Percentiles rank a stretch among this genome's conserved stretches.
Evolutionary conservation across 139 green algal species (phyloP).

Genomic region (Chara braunii): DNA sequence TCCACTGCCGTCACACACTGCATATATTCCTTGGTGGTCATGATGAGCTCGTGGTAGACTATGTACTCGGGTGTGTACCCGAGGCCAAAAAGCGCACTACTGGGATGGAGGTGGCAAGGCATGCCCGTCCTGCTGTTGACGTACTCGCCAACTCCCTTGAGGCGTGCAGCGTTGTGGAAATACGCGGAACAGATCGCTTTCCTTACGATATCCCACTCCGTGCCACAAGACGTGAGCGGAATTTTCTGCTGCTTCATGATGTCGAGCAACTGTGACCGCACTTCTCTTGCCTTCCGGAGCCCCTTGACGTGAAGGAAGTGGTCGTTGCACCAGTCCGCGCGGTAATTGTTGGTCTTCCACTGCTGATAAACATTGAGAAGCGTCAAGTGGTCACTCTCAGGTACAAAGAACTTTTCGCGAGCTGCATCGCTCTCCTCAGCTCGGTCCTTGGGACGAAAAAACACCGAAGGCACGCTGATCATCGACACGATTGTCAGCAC

Average conservation of each 20-base stretch:
- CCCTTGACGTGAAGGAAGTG: constrained; percentile 94
- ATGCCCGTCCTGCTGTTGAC: constrained; percentile 77
- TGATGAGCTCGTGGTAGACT: constrained; percentile 92
- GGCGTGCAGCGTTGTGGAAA: constrained; percentile 88
- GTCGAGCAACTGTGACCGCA: constrained; percentile 66
- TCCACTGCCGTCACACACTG: constrained; percentile 96
- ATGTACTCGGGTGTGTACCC: constrained; percentile 95
- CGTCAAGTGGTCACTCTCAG: constrained; percentile 97
- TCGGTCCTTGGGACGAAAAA: constrained; percentile 71
- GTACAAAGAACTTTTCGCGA: constrained; percentile 98
- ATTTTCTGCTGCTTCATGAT: constrained; percentile 90
- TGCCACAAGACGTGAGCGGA: constrained; percentile 55
- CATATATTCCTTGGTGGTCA: constrained; percentile 98
- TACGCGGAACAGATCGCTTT: constrained; percentile 94
- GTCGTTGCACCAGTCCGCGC: constrained; percentile 79
- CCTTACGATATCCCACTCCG: constrained; percentile 88
- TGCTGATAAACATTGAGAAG: constrained; percentile 96
- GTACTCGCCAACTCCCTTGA: constrained; percentile 93
- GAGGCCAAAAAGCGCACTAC: constrained; percentile 77
- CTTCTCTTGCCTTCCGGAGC: constrained; percentile 75
- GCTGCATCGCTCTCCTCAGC: constrained; percentile 90
- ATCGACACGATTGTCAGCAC: constrained; percentile 85
- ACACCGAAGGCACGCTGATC: constrained; percentile 82
- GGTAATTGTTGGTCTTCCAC: constrained; percentile 90
- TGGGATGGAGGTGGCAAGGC: constrained; percentile 83